Evolutionary conservation across 805 yeast genomes (phyloP), one percentile per base, ranked within the genome.

Genomic region (Metschnikowia cerradonensis): DNA sequence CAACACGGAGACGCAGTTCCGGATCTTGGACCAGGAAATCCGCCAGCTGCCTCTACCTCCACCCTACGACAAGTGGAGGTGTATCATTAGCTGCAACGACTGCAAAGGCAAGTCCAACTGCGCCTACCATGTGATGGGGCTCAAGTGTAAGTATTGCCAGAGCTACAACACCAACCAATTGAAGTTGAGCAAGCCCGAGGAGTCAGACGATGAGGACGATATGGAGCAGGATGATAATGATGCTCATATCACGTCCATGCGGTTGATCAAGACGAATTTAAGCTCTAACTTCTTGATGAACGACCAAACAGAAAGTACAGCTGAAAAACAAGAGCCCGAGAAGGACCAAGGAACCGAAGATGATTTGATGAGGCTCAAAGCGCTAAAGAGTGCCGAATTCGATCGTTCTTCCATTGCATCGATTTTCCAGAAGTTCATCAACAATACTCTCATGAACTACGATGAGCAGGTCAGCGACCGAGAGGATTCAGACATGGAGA

Each of bases 1-100:
- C 35, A 88, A 90, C 67, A 90, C 91, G 82, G 96, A 88, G 60
- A 83, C 94, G 1, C 88, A 89, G 63, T 92, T 92, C 65, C 73
- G 97, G 43, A 86, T 91, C 30, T 72, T 90, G 52, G 97, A 91
- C 67, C 83, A 80, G 60, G 97, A 91, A 68, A 88, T 91, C 48
- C 75, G 71, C 20, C 80, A 80, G 59, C 90, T 86, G 62, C 85
- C 83, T 13, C 71, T 91, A 63, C 97, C 97, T 0, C 79, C 82
- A 17, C 97, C 96, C 5, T 83, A 89, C 63, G 77, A 78, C 47
- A 65, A 72, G 51, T 89, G 97, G 96, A 70, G 81, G 51, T 84
- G 90, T 58, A 78, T 87, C 41, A 77, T 90, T 11, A 77, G 83
- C 53, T 88, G 96, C 69, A 86, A 88, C 65, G 98, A 91, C 67